Conservation (phyloP, 1,139 yeast genomes). For the Yamadazyma buinensis region DNA sequence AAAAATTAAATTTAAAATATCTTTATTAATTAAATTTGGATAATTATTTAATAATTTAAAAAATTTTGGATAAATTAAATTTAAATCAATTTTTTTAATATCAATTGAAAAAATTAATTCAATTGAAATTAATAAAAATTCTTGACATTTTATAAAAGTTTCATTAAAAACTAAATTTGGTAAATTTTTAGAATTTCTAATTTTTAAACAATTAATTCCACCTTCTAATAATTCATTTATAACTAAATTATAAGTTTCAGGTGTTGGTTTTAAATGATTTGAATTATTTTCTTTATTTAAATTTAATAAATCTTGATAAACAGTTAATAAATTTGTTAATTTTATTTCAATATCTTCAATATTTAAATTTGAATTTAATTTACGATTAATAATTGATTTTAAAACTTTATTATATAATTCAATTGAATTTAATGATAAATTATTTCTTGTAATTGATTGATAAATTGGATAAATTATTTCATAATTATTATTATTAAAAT, state of each 20-base stretch:
- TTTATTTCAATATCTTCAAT: constrained; percentile 31
- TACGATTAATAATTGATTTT: constrained; percentile 28
- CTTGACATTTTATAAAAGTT: constrained; percentile 47
- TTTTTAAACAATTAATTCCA: constrained; percentile 26
- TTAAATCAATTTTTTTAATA: constrained; percentile 24
- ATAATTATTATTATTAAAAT: constrained; percentile 18
- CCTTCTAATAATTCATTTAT: constrained; percentile 50
- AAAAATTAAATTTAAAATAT: constrained; percentile 19
- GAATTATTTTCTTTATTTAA: constrained; percentile 6
- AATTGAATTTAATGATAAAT: constrained; percentile 27
- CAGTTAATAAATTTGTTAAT: constrained; percentile 58
- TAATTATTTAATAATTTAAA: constrained; percentile 22
- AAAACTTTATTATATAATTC: constrained; percentile 36
- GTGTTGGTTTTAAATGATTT: constrained; percentile 46
- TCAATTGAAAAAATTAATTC: constrained; percentile 53
- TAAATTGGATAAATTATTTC: constrained; percentile 40
- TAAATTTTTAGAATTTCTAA: constrained; percentile 11
- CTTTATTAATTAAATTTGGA: constrained; percentile 25
- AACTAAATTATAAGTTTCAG: constrained; percentile 50
- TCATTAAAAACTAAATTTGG: constrained; percentile 18
- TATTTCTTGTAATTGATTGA: constrained; percentile 40
- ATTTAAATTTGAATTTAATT: constrained; percentile 22
- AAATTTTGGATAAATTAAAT: constrained; percentile 23
- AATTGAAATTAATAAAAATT: constrained; percentile 60
- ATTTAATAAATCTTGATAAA: constrained; percentile 60